Base-by-base conservation (phyloP, 257 asterid genomes). In the Orobanche coerulescens region DNA sequence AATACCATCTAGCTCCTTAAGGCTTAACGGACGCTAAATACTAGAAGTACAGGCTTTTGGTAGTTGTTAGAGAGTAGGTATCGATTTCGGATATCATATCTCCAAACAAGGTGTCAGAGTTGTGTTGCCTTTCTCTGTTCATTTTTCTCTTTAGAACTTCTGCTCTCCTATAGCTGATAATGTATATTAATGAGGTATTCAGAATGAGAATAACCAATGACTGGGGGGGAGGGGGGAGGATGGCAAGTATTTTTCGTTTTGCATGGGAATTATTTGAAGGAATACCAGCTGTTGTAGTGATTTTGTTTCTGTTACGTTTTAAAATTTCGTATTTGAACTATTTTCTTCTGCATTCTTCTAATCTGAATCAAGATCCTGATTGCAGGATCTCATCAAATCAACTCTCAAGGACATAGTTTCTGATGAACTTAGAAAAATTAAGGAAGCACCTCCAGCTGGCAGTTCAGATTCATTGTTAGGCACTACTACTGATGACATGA, bases 361-460 rank as follows among this genome's bases (percentile, higher is more conserved):
- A 57, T 58, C 59, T 44, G 48, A 20, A 15, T 57, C 48, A 23
- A 2, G 61, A 58, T 68, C 65, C 37, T 68, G 67, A 37, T 58
- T 72, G 78, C 82, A 92, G 95, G 83, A 83, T 62, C 26, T 71
- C 39, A 55, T 92, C 67, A 77, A 73, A 66, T 78, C 94, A 66
- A 73, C 90, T 62, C 79, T 92, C 58, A 78, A 67, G 71, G 85
- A 73, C 68, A 89, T 89, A 66, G 91, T 89, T 70, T 82, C 90
- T 5, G 91, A 81, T 51, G 97, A 92, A 71, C 69, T 92, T 23
- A 76, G 74, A 61, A 88, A 86, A 76, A 61, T 92, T 44, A 81
- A 82, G 78, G 76, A 74, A 51, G 56, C 75, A 18, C 69, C 86
- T 15, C 49, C 58, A 33, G 70, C 74, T 58, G 78, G 58, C 31